Conservation (phyloP, 148 eudicot genomes). For the Polygonum maritimum region DNA sequence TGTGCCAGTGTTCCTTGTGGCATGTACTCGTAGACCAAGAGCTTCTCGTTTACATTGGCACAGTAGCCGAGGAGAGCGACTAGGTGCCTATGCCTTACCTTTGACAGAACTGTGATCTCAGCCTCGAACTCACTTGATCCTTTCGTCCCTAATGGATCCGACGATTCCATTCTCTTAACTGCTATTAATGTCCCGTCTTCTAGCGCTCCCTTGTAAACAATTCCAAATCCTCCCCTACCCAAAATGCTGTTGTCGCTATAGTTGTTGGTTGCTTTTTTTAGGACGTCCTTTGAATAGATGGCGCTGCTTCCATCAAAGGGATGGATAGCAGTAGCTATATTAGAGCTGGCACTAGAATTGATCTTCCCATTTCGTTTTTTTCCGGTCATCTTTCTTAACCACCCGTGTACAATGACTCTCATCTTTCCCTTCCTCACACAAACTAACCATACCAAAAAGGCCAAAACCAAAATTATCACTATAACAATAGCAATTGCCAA, state of each 20-base stretch:
- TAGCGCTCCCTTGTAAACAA: conserved; percentile 49
- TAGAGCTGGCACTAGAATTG: conserved; percentile 9
- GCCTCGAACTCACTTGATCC: conserved; percentile 52
- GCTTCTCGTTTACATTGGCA: conserved; percentile 34
- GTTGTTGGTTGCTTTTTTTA: conserved; percentile 40
- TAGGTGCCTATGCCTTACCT: conserved; percentile 60
- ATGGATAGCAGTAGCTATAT: conserved; percentile 6
- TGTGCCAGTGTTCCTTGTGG: conserved; percentile 58
- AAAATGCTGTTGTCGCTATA: conserved; percentile 38
- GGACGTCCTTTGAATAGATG: conserved; percentile 24
- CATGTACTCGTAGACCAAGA: conserved; percentile 65
- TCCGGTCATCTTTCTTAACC: not conserved
- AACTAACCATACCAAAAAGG: conserved; percentile 8
- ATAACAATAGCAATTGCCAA: conserved; percentile 12
- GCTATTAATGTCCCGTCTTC: conserved; percentile 56
- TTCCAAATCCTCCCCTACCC: conserved; percentile 64
- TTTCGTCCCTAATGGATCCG: conserved; percentile 21
- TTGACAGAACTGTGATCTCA: conserved; percentile 51
- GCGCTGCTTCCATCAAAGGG: conserved; percentile 30
- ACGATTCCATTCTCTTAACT: conserved; percentile 54
- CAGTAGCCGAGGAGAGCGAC: conserved; percentile 56
- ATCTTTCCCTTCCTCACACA: conserved; percentile 11
- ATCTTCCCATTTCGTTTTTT: conserved; percentile 8
- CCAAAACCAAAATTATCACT: conserved; percentile 11
- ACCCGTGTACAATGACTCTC: not conserved